Evolutionary conservation across 192 early-diverging fungal genomes (phyloP).

Genomic region (Backusella australiensis): DNA sequence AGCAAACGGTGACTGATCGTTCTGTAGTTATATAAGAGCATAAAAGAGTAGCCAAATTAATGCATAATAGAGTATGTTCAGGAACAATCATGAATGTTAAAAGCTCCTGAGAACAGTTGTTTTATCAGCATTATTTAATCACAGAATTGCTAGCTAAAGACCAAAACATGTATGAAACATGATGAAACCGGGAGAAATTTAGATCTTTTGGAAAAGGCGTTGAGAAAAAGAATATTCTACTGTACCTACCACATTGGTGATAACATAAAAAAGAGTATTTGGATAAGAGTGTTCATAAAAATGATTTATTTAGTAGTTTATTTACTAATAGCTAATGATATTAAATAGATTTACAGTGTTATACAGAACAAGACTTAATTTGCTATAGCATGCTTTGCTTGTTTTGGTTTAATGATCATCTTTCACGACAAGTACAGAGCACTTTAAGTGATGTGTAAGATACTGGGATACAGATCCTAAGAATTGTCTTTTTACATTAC

Average conservation of each 20-base stretch:
- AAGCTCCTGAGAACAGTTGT: neutral
- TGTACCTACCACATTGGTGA: neutral
- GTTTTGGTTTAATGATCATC: neutral
- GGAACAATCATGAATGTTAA: neutral
- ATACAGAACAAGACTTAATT: neutral
- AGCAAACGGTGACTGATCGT: neutral
- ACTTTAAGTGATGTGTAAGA: conserved; percentile 20
- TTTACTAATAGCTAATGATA: neutral
- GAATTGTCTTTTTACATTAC: conserved; percentile 7
- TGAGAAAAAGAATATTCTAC: neutral
- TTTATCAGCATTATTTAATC: neutral
- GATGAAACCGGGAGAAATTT: neutral
- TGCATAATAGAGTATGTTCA: neutral
- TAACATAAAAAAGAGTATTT: neutral
- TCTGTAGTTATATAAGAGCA: neutral
- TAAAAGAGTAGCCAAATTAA: neutral
- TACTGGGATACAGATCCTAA: conserved; percentile 26
- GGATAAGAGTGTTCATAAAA: neutral
- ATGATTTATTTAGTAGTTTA: neutral
- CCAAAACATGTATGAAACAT: neutral
- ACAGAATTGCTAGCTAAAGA: neutral
- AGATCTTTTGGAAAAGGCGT: neutral
- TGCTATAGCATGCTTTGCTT: neutral
- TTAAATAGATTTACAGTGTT: neutral
- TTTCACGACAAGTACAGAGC: conserved; percentile 18